A percentile compares a stretch with the other conserved stretches of the same genome.
phyloP scores from a whole-genome alignment of 83 land plant species.

The Thuja plicata region DNA sequence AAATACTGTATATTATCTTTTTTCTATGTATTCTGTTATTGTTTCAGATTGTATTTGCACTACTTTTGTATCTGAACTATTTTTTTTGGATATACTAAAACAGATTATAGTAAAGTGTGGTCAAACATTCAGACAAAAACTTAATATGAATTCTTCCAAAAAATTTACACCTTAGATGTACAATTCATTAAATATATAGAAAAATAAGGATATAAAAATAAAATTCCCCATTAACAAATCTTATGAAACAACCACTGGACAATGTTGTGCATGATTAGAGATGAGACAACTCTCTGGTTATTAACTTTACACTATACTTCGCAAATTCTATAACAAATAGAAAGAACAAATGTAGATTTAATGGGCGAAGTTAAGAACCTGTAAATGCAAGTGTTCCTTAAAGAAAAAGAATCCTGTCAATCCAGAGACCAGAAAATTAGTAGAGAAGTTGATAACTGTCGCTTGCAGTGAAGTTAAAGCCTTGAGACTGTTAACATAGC shows the following conservation, averaged over 20 bases:
- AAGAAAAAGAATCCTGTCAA: conserved; percentile 80
- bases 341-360: not conserved
- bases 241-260: not conserved
- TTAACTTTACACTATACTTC: not conserved
- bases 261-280: not conserved
- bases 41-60: too few species aligned
- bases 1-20: too few species aligned
- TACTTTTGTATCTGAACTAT: too few species aligned
- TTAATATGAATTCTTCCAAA: not conserved
- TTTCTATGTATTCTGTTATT: too few species aligned
- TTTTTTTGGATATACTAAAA: too few species aligned
- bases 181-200: not conserved
- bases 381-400: conserved; percentile 56
- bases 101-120: too few species aligned
- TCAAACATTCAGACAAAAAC: too few species aligned
- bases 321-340: not conserved
- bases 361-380: conserved; percentile 37
- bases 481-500: conserved; percentile 83
- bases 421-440: conserved; percentile 91
- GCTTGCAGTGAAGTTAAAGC: conserved; percentile 91
- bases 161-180: not conserved
- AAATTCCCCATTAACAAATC: not conserved
- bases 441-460: conserved; percentile 88
- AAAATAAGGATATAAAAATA: not conserved
- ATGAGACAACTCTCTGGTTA: not conserved